These are phyloP conservation scores for Bryopsis sp. DNA, from an alignment of 139 green algal species.

Conservation along the genomic window DNA sequence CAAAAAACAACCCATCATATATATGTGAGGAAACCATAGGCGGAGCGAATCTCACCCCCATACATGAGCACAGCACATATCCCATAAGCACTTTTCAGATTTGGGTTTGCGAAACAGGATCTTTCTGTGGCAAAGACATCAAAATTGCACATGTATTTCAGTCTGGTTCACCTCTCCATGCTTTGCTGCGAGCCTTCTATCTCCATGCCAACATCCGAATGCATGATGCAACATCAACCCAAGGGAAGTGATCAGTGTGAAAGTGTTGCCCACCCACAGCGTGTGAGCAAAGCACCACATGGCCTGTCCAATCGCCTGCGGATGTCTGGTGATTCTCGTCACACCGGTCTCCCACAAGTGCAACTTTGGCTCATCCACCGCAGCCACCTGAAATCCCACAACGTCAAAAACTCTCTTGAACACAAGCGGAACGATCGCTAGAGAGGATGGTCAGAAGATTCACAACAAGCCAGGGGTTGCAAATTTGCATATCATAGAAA, in stretches of 20 bases:
- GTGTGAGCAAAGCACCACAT: constrained; percentile 88
- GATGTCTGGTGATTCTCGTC: constrained; percentile 77
- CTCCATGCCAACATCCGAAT: constrained; percentile 92
- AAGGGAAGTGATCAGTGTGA: constrained; percentile 76
- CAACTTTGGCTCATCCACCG: constrained; percentile 91
- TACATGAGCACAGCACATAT: too few relatives aligned
- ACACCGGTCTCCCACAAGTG: constrained; percentile 97
- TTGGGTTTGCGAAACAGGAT: too few relatives aligned
- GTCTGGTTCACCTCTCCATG: constrained; percentile 57
- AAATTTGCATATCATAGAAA: too few relatives aligned
- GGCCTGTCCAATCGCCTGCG: constrained; percentile 21
- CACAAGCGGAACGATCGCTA: too few relatives aligned
- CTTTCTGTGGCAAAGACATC: too few relatives aligned
- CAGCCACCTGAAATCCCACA: constrained; percentile 55
- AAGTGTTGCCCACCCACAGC: constrained; percentile 85
- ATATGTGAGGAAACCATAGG: too few relatives aligned
- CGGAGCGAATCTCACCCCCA: too few relatives aligned
- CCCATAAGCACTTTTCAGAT: too few relatives aligned
- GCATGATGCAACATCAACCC: constrained; percentile 85
- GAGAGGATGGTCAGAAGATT: too few relatives aligned
- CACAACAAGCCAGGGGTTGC: too few relatives aligned
- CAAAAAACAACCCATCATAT: too few relatives aligned
- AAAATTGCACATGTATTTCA: neutral
- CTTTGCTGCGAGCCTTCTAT: constrained; percentile 71
- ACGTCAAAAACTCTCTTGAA: too few relatives aligned